phyloP scores from a whole-genome alignment of 192 early-diverging fungal species.

The Phlyctochytrium bullatum region DNA sequence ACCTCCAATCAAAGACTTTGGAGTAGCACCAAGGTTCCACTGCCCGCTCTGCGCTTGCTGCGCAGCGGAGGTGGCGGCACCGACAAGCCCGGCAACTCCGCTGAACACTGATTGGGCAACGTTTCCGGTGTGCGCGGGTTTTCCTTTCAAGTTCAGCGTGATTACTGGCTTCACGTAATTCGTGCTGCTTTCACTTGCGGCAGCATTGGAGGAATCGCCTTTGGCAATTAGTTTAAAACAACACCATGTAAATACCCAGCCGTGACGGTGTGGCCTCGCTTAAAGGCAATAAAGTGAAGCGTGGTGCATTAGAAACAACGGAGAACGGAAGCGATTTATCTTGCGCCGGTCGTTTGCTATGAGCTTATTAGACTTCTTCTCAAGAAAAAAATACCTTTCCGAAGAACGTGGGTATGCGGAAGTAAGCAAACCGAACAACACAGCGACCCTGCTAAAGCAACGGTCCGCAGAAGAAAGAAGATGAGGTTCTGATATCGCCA shows the following conservation, averaged over 20 bases:
- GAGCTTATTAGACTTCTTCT: no score
- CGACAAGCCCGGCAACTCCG: neutral
- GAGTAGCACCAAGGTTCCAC: neutral
- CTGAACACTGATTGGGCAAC: neutral
- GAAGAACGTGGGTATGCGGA: neutral
- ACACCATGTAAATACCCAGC: no score
- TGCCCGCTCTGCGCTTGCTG: neutral
- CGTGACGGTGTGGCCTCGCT: no score
- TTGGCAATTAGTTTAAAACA: neutral
- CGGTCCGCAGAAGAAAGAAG: neutral
- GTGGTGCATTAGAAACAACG: neutral
- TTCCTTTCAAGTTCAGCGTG: no score
- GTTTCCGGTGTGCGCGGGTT: no score
- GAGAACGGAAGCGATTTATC: neutral
- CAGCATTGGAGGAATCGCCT: neutral
- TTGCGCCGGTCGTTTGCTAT: neutral
- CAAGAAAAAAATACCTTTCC: no score
- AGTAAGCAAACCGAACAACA: neutral
- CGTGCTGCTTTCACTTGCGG: neutral
- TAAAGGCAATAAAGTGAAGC: no score
- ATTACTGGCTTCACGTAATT: no score
- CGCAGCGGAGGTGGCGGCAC: neutral
- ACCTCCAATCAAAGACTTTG: neutral
- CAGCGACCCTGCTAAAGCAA: neutral
- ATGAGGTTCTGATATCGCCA: neutral